Percentiles rank a stretch among this genome's conserved stretches.
phyloP scores from a whole-genome alignment of 805 yeast genomes.

The Kodamaea leandrae region DNA sequence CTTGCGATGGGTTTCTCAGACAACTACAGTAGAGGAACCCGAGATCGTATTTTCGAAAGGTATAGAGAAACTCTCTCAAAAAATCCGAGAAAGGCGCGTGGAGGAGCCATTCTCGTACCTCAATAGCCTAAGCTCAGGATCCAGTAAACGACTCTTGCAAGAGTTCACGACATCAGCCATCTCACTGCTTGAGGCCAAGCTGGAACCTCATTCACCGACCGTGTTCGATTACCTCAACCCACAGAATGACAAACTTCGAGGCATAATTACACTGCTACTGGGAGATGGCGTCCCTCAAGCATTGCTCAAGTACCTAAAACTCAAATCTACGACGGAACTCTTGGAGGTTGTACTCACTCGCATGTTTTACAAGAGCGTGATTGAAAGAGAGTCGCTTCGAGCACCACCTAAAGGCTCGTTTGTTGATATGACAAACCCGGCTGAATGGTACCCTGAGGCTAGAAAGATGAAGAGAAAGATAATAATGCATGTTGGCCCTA shows the following conservation, averaged over 20 bases:
- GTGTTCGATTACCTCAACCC: constrained; percentile 26
- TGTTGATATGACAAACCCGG: constrained; percentile 36
- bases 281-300: constrained; percentile 19
- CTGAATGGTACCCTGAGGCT: constrained; percentile 80
- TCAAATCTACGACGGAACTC: constrained; percentile 19
- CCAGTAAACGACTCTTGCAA: neutral
- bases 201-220: neutral
- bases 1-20: neutral
- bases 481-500: constrained; percentile 95
- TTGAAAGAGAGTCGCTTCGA: constrained; percentile 11
- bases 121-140: neutral
- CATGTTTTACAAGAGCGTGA: constrained; percentile 24
- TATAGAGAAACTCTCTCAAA: neutral
- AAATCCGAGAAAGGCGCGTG: neutral
- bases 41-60: neutral
- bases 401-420: constrained; percentile 5
- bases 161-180: neutral
- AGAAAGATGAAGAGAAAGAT: constrained; percentile 74
- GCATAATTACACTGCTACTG: constrained; percentile 20
- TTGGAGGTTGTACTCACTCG: constrained; percentile 21
- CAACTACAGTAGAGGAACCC: neutral
- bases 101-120: constrained; percentile 5
- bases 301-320: constrained; percentile 17
- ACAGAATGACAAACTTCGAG: constrained; percentile 18
- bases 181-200: neutral